These are phyloP conservation scores for Tetragonia tetragonoides DNA, from an alignment of 148 eudicot species.

Conservation along the genomic window DNA sequence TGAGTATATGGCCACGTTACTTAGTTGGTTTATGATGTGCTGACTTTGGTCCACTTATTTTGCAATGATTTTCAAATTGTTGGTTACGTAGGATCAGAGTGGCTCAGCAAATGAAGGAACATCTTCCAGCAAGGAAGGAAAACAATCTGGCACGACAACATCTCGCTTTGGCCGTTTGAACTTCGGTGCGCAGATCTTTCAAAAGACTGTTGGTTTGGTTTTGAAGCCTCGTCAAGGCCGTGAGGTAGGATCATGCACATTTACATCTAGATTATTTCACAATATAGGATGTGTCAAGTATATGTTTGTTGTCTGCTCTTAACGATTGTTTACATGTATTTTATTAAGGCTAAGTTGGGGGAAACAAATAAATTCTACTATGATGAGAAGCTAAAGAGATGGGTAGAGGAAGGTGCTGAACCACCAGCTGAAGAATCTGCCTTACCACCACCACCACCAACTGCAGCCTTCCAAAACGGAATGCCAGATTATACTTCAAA, in stretches of 20 bases:
- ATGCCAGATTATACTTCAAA: slow-evolving; percentile 54
- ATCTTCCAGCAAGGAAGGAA: slow-evolving; percentile 45
- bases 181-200: slow-evolving; percentile 70
- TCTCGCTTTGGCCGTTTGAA: slow-evolving; percentile 76
- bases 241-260: slow-evolving; percentile 50
- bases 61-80: slow-evolving; percentile 4
- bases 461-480: slow-evolving; percentile 54
- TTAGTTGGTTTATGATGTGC: not conserved
- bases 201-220: slow-evolving; percentile 85
- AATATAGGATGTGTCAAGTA: not conserved
- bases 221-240: slow-evolving; percentile 76
- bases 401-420: slow-evolving; percentile 97
- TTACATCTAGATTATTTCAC: not conserved
- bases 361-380: slow-evolving; percentile 83
- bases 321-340: slow-evolving; percentile 4
- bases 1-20: slow-evolving; percentile 1
- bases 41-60: not conserved
- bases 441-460: slow-evolving; percentile 80
- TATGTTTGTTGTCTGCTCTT: slow-evolving; percentile 2
- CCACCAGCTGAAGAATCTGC: slow-evolving; percentile 75
- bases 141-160: slow-evolving; percentile 43
- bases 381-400: slow-evolving; percentile 87
- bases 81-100: slow-evolving; percentile 41
- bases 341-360: slow-evolving; percentile 82
- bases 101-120: slow-evolving; percentile 53